Percentiles rank a stretch among this genome's conserved stretches.
These are phyloP conservation scores for Hypsizygus ulmarius DNA, from an alignment of 1,284 basidiomycete species.

Conservation along the genomic window DNA sequence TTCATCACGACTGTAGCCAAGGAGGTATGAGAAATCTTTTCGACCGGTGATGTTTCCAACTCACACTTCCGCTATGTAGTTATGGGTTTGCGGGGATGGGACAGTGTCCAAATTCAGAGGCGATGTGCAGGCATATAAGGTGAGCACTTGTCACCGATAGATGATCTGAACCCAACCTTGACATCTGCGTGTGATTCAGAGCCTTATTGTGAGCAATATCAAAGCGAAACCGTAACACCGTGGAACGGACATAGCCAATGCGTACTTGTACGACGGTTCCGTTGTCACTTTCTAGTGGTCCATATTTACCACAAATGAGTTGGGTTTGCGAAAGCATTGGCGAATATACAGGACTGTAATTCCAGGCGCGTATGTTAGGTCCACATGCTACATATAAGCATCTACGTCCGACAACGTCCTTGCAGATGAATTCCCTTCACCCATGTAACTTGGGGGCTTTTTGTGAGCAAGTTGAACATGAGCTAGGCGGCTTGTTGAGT, in stretches of 20 bases:
- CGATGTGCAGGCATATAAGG: constrained; percentile 92
- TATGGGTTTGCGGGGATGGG: constrained; percentile 90
- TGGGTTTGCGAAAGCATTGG: too few relatives aligned
- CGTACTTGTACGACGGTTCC: background rate
- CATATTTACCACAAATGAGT: background rate
- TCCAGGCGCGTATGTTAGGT: too few relatives aligned
- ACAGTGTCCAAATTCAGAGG: constrained; percentile 85
- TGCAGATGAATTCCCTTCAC: too few relatives aligned
- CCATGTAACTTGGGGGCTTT: too few relatives aligned
- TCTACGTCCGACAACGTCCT: too few relatives aligned
- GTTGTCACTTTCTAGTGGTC: background rate
- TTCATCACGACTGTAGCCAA: constrained; percentile 85
- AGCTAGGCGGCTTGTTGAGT: too few relatives aligned
- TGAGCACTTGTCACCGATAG: constrained; percentile 29
- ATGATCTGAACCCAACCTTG: constrained; percentile 2
- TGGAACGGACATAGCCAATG: background rate
- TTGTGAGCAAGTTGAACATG: too few relatives aligned
- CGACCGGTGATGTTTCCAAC: background rate
- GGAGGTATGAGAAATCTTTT: constrained; percentile 47
- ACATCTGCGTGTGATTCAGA: constrained; percentile 39
- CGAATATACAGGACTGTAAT: too few relatives aligned
- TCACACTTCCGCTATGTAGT: constrained; percentile 36
- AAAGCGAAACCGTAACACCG: constrained; percentile 54
- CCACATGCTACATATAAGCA: too few relatives aligned
- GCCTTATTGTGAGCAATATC: constrained; percentile 77